Evolutionary conservation across 371 early-diverging fungal species (phyloP).

Genomic region (Nematocida parisii): DNA sequence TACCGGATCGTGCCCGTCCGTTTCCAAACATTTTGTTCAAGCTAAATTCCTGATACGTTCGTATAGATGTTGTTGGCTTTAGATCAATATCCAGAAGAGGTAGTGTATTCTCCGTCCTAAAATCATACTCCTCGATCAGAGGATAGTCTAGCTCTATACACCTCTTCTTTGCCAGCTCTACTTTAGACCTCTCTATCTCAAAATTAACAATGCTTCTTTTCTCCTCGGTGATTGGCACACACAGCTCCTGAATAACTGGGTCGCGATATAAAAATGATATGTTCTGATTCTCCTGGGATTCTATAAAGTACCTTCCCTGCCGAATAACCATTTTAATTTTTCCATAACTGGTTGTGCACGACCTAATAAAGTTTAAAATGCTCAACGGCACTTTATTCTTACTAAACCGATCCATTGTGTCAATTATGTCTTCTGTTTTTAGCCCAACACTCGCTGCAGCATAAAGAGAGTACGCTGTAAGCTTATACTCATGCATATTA

Average conservation of each 20-base stretch:
- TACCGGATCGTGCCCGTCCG: constrained; percentile 90
- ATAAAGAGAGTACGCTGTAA: constrained; percentile 93
- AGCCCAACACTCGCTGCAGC: constrained; percentile 98
- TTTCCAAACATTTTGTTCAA: constrained; percentile 99
- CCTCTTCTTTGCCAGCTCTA: constrained; percentile 78
- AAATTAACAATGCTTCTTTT: constrained; percentile 74
- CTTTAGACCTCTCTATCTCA: constrained; percentile 77
- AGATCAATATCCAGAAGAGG: constrained; percentile 86
- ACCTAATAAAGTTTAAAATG: constrained; percentile 79
- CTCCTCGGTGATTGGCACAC: constrained; percentile 28
- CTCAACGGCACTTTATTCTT: constrained; percentile 79
- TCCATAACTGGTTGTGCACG: constrained; percentile 86
- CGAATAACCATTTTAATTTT: constrained; percentile 93
- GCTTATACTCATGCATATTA: constrained; percentile 90
- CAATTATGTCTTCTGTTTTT: constrained; percentile 86
- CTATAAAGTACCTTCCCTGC: constrained; percentile 85
- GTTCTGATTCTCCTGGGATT: constrained; percentile 78
- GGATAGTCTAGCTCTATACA: constrained; percentile 93
- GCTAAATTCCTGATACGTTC: constrained; percentile 95
- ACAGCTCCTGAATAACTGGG: constrained; percentile 71
- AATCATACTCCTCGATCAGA: constrained; percentile 96
- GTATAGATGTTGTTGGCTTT: constrained; percentile 85
- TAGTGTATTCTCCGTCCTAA: constrained; percentile 81
- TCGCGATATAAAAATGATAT: constrained; percentile 80
- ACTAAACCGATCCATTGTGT: constrained; percentile 82